phyloP scores from a whole-genome alignment of 192 early-diverging fungal genomes.

The Backusella parvicylindrica region DNA sequence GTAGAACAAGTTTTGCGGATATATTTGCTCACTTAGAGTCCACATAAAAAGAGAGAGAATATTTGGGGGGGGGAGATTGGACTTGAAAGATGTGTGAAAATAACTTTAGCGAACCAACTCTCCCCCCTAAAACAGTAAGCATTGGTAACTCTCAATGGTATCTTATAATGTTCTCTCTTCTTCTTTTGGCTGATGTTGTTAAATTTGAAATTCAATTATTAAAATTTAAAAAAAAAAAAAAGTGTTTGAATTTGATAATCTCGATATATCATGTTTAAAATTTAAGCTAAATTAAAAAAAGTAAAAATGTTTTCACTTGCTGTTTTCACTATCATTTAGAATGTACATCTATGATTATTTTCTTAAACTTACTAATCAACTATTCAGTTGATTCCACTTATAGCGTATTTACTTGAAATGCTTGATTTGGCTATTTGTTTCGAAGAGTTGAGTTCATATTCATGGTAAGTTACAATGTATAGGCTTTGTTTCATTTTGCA shows the following conservation, averaged over 20 bases:
- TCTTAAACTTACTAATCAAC: background rate
- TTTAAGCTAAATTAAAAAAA: background rate
- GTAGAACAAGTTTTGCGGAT: conserved; percentile 5
- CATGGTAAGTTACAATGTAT: background rate
- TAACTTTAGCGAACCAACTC: background rate
- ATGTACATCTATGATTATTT: background rate
- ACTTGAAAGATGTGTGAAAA: background rate
- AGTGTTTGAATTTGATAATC: background rate
- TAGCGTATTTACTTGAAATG: background rate
- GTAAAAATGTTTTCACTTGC: background rate
- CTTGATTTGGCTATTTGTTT: background rate
- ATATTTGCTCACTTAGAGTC: background rate
- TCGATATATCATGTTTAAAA: background rate
- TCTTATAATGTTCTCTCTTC: background rate
- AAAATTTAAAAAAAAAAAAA: background rate
- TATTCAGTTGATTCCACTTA: background rate
- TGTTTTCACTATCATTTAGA: background rate
- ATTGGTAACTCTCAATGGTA: background rate
- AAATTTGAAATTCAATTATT: background rate
- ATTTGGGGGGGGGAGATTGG: background rate
- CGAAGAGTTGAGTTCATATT: background rate
- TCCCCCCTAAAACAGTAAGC: background rate
- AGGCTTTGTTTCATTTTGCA: background rate
- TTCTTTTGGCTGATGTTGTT: background rate
- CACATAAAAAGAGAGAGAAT: background rate